A percentile compares a stretch with the other conserved stretches of the same genome.
These are phyloP conservation scores for Flaveria ramosissima DNA, from an alignment of 129 eudicot species.

Conservation along the genomic window DNA sequence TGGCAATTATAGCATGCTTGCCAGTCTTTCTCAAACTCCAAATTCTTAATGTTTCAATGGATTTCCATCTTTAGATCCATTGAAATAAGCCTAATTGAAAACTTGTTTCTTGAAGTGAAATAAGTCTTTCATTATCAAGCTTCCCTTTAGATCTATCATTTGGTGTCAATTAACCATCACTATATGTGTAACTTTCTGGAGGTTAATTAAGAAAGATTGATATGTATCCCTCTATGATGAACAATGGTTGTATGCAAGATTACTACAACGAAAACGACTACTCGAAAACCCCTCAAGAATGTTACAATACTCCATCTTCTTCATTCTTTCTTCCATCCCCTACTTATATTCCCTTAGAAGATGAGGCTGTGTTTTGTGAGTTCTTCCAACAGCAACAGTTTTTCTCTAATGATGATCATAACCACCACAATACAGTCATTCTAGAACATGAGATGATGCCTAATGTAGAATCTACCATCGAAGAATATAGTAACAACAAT, in stretches of 20 bases:
- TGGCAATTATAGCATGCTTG: conserved; percentile 35
- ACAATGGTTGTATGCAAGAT: conserved; percentile 17
- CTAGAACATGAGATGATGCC: conserved; percentile 27
- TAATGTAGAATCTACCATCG: conserved; percentile 24
- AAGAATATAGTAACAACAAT: conserved; percentile 27
- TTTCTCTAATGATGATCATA: conserved; percentile 18
- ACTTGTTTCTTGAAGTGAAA: conserved; percentile 21
- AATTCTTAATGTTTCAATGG: conserved; percentile 21
- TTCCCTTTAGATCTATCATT: conserved; percentile 23
- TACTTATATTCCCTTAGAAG: conserved; percentile 39
- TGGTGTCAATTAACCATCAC: conserved; percentile 16
- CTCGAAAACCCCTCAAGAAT: conserved; percentile 15
- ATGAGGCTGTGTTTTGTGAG: conserved; percentile 44
- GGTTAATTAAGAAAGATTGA: conserved; percentile 8
- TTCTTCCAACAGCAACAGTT: conserved; percentile 35
- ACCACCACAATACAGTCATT: background rate
- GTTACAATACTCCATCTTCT: conserved; percentile 18
- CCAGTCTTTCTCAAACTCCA: conserved; percentile 33
- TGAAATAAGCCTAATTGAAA: no score
- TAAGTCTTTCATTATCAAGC: conserved; percentile 35
- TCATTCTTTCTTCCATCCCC: conserved; percentile 45
- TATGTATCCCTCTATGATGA: conserved; percentile 39
- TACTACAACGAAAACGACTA: conserved; percentile 29
- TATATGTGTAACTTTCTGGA: conserved; percentile 37
- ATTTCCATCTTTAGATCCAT: background rate